Base-by-base conservation (phyloP, 2,329 filamentous ascomycete genomes). In the Penicillium sp. region DNA sequence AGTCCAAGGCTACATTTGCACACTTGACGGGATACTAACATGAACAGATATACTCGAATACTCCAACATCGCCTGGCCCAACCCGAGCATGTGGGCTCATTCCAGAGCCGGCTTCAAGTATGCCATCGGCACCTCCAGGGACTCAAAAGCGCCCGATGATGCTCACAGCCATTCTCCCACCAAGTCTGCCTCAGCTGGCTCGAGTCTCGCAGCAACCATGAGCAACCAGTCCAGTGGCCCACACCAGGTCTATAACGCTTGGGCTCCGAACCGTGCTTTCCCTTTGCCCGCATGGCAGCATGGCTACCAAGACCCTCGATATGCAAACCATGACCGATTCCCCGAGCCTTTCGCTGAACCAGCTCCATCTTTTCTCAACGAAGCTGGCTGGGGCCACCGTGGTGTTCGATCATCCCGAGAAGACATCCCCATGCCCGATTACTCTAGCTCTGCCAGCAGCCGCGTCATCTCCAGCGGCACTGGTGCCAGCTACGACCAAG, bases 1-100 rank as follows among this genome's bases (percentile, higher is more conserved):
- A 59, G 78, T 71, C 33, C 2, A 27, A 22, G 20, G 4, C 20
- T 9, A 8, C 10, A 10, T 8, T 28, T 28, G 9, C 3, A 10
- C 10, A 4, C 14, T 20, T 4, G 16, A 14, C 8, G 11, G 22
- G 14, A 25, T 38, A 31, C 50, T 67, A 22, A 68, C 46, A 14
- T 28, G 28, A 6, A 14, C 58, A 90, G 90, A 88, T 38, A 76
- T 92, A 22, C 79, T 95, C 27, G 88, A 94, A 69, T 78, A 76
- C 54, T 85, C 84, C 2, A 81, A 81, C 3, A 90, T 95, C 63
- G 88, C 89, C 2, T 95, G 89, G 88, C 90, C 90, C 7, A 91
- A 88, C 65, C 74, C 81, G 18, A 71, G 75, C 14, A 88, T 90
- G 85, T 89, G 84, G 85, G 77, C 77, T 18, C 78, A 77, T 30